A percentile compares a stretch with the other conserved stretches of the same genome.
Conservation (phyloP, 73 alveolate species). For the Symbiodinium natans region DNA sequence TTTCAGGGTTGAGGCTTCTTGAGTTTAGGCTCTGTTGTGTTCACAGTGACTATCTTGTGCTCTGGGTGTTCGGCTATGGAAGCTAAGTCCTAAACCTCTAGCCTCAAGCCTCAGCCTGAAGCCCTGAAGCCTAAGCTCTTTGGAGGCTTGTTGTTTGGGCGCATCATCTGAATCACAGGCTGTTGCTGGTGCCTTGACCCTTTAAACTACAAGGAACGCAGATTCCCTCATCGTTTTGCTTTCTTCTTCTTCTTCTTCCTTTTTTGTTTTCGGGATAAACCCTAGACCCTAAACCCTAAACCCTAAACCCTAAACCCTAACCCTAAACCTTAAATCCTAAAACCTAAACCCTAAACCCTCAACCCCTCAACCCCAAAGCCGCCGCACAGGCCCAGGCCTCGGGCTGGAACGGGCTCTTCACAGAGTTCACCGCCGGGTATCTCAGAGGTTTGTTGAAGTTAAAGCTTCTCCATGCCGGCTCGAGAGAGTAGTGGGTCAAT, state of each 20-base stretch:
- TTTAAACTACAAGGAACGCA: too few species aligned
- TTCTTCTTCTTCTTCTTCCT: too few species aligned
- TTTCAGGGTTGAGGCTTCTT: neutral
- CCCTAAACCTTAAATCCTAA: neutral
- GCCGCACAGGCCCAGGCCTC: constrained; percentile 54
- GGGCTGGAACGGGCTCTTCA: constrained; percentile 78
- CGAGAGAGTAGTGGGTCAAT: too few species aligned
- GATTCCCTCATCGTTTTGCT: too few species aligned
- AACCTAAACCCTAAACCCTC: neutral
- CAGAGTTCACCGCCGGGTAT: constrained; percentile 71
- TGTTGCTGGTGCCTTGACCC: neutral
- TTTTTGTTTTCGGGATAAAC: neutral
- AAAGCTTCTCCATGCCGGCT: too few species aligned
- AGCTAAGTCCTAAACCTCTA: too few species aligned
- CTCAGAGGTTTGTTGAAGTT: too few species aligned
- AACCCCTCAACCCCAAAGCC: neutral
- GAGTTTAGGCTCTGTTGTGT: neutral
- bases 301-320: neutral
- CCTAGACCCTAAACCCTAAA: neutral
- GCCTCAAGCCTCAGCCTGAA: too few species aligned
- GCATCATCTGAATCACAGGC: neutral
- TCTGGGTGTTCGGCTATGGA: neutral
- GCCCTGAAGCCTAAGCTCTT: too few species aligned
- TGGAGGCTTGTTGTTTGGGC: neutral
- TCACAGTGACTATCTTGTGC: neutral